phyloP scores from a whole-genome alignment of 257 asterid genomes.

The Catharanthus roseus region DNA sequence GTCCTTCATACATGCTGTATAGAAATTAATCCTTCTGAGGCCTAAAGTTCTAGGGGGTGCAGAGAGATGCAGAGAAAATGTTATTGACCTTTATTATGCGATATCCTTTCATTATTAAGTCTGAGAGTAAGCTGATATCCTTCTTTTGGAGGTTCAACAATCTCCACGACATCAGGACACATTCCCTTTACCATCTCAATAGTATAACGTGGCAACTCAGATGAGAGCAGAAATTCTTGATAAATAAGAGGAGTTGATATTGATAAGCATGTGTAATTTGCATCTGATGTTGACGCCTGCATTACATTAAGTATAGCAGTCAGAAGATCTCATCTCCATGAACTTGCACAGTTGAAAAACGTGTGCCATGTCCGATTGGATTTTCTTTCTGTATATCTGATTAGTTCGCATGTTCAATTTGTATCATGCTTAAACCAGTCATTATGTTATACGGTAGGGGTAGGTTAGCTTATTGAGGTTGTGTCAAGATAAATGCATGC shows the following conservation, averaged over 20 bases:
- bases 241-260: slow-evolving; percentile 75
- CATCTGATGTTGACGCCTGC: slow-evolving; percentile 66
- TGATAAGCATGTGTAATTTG: slow-evolving; percentile 52
- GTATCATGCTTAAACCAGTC: background rate
- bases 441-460: background rate
- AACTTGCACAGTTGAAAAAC: background rate
- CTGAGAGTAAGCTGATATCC: slow-evolving; percentile 70
- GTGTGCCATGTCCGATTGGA: background rate
- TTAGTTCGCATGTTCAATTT: background rate
- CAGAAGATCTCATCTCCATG: background rate
- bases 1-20: background rate
- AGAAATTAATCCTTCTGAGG: background rate
- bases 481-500: background rate
- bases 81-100: slow-evolving; percentile 50
- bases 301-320: slow-evolving; percentile 9
- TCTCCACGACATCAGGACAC: slow-evolving; percentile 54
- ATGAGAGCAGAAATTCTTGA: slow-evolving; percentile 40
- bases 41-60: background rate
- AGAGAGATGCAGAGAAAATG: background rate
- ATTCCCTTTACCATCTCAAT: slow-evolving; percentile 54
- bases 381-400: background rate
- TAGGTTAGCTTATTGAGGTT: too few relatives aligned
- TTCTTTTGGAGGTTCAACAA: slow-evolving; percentile 53
- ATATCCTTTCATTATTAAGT: slow-evolving; percentile 47
- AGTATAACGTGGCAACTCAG: slow-evolving; percentile 52